Evolutionary conservation across 495 filamentous ascomycete species (phyloP).

Genomic region (Penicillium canescens): DNA sequence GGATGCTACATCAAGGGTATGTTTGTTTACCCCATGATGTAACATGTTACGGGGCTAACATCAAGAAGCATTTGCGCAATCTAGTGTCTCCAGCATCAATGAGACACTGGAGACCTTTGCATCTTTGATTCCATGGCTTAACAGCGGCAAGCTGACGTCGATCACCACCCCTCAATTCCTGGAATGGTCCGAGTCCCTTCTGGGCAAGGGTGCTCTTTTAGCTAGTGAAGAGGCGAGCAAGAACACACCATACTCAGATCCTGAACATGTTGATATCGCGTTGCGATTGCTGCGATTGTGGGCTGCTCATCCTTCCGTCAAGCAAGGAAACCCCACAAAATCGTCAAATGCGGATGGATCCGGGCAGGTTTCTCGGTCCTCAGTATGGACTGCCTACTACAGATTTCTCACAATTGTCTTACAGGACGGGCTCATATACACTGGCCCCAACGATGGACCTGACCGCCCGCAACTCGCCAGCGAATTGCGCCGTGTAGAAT

Average conservation of each 20-base stretch:
- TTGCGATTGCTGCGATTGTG: constrained; percentile 41
- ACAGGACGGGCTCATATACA: constrained; percentile 36
- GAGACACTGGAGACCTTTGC: constrained; percentile 65
- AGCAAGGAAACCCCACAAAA: constrained; percentile 47
- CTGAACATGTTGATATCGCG: constrained; percentile 34
- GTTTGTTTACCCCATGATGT: background rate
- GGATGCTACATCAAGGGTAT: constrained; percentile 71
- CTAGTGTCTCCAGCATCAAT: constrained; percentile 47
- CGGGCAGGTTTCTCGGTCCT: constrained; percentile 20
- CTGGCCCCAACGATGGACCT: constrained; percentile 28
- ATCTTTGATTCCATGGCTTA: constrained; percentile 61
- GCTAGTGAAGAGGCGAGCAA: constrained; percentile 55
- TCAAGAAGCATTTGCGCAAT: constrained; percentile 57
- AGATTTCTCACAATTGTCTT: constrained; percentile 63
- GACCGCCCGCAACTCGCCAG: constrained; percentile 63
- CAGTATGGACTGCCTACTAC: constrained; percentile 81
- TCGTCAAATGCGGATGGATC: constrained; percentile 19
- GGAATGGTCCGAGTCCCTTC: constrained; percentile 75
- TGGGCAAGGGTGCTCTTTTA: constrained; percentile 70
- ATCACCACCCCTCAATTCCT: constrained; percentile 52
- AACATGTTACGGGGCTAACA: constrained; percentile 7
- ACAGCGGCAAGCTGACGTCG: constrained; percentile 30
- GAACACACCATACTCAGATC: constrained; percentile 24
- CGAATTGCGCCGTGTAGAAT: constrained; percentile 75
- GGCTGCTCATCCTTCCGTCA: constrained; percentile 41